Evolutionary conservation across 768 basidiomycete genomes (phyloP).

Genomic region (Suillus subalutaceus): DNA sequence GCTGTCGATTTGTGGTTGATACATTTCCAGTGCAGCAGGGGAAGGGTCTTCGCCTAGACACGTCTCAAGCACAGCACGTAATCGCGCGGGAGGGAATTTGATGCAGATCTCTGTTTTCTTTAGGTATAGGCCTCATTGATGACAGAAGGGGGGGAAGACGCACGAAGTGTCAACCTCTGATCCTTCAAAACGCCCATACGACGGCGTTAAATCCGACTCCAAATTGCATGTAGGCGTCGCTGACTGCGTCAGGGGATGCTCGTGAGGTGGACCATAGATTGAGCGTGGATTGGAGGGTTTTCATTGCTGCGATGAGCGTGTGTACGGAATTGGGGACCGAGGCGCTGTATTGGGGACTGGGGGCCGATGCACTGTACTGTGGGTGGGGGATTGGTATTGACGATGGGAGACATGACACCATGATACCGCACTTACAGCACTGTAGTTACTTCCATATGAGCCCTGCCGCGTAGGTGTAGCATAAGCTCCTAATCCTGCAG

Average conservation of each 20-base stretch:
- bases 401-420: neutral
- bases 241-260: slow-evolving; percentile 72
- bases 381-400: neutral
- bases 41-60: slow-evolving; percentile 47
- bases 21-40: slow-evolving; percentile 34
- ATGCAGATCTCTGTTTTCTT: slow-evolving; percentile 40
- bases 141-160: slow-evolving; percentile 26
- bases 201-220: slow-evolving; percentile 88
- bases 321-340: slow-evolving; percentile 67
- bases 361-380: slow-evolving; percentile 45
- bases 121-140: slow-evolving; percentile 8
- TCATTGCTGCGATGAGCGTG: slow-evolving; percentile 78
- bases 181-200: slow-evolving; percentile 70
- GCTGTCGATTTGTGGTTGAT: slow-evolving; percentile 42
- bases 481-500: slow-evolving; percentile 11
- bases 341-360: slow-evolving; percentile 29
- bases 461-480: slow-evolving; percentile 7
- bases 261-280: slow-evolving; percentile 65
- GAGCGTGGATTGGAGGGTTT: slow-evolving; percentile 74
- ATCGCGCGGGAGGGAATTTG: slow-evolving; percentile 39
- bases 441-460: slow-evolving; percentile 6
- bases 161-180: slow-evolving; percentile 81
- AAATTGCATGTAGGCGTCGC: slow-evolving; percentile 86
- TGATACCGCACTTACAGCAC: neutral
- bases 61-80: slow-evolving; percentile 44